Evolutionary conservation across 495 filamentous ascomycete species (phyloP).

Genomic region (Parathielavia appendiculata): DNA sequence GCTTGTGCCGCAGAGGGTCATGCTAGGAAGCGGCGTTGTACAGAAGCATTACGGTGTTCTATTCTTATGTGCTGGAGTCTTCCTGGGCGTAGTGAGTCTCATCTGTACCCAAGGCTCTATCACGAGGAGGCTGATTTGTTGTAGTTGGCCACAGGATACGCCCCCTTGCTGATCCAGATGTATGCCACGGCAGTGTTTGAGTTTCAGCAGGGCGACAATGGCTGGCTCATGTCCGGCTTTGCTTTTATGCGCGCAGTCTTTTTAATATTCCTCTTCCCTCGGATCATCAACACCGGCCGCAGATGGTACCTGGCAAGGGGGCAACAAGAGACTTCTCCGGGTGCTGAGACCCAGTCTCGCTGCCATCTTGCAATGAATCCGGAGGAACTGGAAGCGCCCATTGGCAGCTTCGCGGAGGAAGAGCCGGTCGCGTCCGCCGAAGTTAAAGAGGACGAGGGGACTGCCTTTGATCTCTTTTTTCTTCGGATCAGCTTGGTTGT

Average conservation of each 20-base stretch:
- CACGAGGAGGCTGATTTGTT: not conserved
- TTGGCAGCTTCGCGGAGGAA: constrained; percentile 38
- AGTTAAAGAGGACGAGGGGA: constrained; percentile 34
- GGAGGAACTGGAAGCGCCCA: constrained; percentile 37
- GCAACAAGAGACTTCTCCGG: not conserved
- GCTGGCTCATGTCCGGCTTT: constrained; percentile 48
- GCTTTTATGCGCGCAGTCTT: constrained; percentile 51
- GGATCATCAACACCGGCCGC: constrained; percentile 48
- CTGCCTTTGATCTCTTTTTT: constrained; percentile 52
- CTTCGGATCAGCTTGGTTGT: constrained; percentile 47
- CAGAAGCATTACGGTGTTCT: constrained; percentile 47
- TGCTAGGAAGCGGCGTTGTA: constrained; percentile 37
- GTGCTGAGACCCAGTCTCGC: not conserved
- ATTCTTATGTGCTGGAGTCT: constrained; percentile 50
- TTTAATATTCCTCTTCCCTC: constrained; percentile 50
- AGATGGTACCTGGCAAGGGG: constrained; percentile 36
- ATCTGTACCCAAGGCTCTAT: not conserved
- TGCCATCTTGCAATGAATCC: constrained; percentile 27
- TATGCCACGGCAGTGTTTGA: constrained; percentile 51
- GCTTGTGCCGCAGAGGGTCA: constrained; percentile 44
- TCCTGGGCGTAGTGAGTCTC: constrained; percentile 44
- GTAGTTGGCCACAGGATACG: constrained; percentile 51
- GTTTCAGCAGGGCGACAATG: constrained; percentile 51
- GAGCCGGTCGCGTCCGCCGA: constrained; percentile 34
- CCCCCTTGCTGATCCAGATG: constrained; percentile 48